Evolutionary conservation across 148 eudicot genomes (phyloP), one percentile per base, ranked within the genome.

Genomic region (Agrostemma githago): DNA sequence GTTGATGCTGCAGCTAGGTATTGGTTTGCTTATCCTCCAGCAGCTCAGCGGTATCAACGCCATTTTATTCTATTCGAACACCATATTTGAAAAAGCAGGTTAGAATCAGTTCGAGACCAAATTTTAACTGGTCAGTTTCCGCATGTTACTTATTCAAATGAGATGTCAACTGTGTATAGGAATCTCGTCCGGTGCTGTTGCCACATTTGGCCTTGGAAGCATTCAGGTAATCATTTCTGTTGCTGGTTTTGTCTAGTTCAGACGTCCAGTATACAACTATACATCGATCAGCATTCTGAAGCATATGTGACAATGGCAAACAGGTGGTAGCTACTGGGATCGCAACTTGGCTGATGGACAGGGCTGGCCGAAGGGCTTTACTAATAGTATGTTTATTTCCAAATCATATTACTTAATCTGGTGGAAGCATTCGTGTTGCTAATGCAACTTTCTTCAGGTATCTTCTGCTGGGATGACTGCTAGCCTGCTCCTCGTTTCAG

Each of bases 41-140:
- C 98, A 94, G 80, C 91, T 94, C 67, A 80, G 86, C 83, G 98
- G 98, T 71, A 89, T 88, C 39, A 94, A 91, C 43, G 98, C 87
- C 78, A 88, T 94, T 69, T 72, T 94, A 19, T 94, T 91, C 80
- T 94, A 94, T 70, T 87, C 98, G 74, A 90, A 84, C 69, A 87
- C 81, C 60, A 94, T 91, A 57, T 94, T 93, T 71, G 79, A 85
- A 79, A 80, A 84, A 65, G 98, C 98, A 76, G 98, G 98, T 93
- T 61, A 82, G 89, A 66, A 68, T 39, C 21, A 38, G 34, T 66
- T 26, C 12, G 48, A 46, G 16, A 26, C 66, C 20, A 42, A 48
- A 70, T 39, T 16, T 65, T 17, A 43, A 64, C 51, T 26, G 34
- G 19, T 56, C 43, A 21, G 37, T 7, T 40, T 21, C 62, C 40